Conservation (phyloP, 495 filamentous ascomycete genomes). For the Penicillium soppii region DNA sequence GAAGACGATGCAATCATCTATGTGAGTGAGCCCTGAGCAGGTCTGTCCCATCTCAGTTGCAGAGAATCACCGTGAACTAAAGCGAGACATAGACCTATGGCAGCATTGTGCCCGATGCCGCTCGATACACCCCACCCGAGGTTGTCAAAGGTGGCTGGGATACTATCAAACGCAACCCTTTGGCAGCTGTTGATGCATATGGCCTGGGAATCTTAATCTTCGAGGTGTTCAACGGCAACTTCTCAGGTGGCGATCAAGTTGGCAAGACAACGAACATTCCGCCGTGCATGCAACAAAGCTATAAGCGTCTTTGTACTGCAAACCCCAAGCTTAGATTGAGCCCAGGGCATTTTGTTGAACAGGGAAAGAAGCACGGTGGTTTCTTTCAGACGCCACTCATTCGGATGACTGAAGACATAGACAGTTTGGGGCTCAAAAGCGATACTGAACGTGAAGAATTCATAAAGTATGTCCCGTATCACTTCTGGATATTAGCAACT, state of each 20-base stretch:
- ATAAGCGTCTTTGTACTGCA: constrained; percentile 81
- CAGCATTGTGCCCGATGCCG: constrained; percentile 78
- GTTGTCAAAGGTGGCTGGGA: constrained; percentile 86
- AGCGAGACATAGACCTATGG: constrained; percentile 65
- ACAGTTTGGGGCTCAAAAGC: constrained; percentile 84
- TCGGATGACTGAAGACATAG: constrained; percentile 85
- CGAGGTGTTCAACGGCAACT: constrained; percentile 87
- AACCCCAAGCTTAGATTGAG: constrained; percentile 87
- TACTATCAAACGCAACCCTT: constrained; percentile 74
- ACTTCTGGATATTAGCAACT: background rate
- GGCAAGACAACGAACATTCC: constrained; percentile 86
- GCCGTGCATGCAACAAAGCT: constrained; percentile 80
- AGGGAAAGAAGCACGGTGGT: constrained; percentile 75
- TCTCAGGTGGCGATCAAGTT: constrained; percentile 68
- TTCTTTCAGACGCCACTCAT: constrained; percentile 95
- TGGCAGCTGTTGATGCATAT: constrained; percentile 82
- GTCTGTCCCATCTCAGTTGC: background rate
- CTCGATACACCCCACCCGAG: constrained; percentile 81
- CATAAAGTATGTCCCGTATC: constrained; percentile 59
- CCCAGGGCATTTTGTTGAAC: constrained; percentile 82
- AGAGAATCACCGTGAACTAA: constrained; percentile 6
- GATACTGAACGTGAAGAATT: constrained; percentile 84
- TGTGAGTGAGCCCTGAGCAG: constrained; percentile 47
- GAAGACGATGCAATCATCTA: constrained; percentile 93
- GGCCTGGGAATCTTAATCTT: constrained; percentile 80